Conservation (phyloP, 2,329 filamentous ascomycete genomes). For the Dendrostoma leiphaemia region DNA sequence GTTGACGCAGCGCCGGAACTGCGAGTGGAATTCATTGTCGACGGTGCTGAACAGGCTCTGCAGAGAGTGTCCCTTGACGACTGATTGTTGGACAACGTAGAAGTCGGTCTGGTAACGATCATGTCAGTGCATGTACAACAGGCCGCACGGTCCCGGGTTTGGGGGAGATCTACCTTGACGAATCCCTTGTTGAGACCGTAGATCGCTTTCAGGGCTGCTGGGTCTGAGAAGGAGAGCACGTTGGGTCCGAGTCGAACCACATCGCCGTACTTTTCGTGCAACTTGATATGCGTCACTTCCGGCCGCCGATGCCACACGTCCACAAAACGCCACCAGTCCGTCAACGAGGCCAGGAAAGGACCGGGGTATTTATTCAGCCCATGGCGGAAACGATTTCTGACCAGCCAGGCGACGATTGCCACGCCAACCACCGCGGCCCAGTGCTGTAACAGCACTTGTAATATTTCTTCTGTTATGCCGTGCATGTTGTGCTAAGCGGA, state of each 20-base stretch:
- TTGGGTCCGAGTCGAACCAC: constrained; percentile 38
- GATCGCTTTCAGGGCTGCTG: constrained; percentile 13
- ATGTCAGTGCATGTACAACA: constrained; percentile 39
- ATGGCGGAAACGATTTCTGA: constrained; percentile 48
- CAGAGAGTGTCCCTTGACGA: constrained; percentile 65
- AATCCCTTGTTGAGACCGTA: constrained; percentile 84
- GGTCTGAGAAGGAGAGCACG: constrained; percentile 34
- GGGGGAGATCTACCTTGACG: constrained; percentile 67
- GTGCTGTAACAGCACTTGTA: constrained; percentile 37
- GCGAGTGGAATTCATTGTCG: constrained; percentile 72
- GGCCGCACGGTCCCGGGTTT: too few species aligned
- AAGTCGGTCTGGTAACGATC: constrained; percentile 62
- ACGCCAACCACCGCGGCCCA: constrained; percentile 39
- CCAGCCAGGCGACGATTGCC: constrained; percentile 38
- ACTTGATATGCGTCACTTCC: constrained; percentile 63
- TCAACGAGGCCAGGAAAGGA: constrained; percentile 64
- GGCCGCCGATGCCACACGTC: constrained; percentile 65
- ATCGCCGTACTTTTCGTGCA: constrained; percentile 41
- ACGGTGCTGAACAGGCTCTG: constrained; percentile 75
- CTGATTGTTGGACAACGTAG: constrained; percentile 74
- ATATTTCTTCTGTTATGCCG: constrained; percentile 31
- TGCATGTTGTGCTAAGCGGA: constrained; percentile 4
- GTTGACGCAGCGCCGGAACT: constrained; percentile 73
- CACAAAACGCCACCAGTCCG: constrained; percentile 72
- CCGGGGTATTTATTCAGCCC: constrained; percentile 72